Conservation (phyloP, 2,329 filamentous ascomycete species). For the Nigrograna mackinnonii region DNA sequence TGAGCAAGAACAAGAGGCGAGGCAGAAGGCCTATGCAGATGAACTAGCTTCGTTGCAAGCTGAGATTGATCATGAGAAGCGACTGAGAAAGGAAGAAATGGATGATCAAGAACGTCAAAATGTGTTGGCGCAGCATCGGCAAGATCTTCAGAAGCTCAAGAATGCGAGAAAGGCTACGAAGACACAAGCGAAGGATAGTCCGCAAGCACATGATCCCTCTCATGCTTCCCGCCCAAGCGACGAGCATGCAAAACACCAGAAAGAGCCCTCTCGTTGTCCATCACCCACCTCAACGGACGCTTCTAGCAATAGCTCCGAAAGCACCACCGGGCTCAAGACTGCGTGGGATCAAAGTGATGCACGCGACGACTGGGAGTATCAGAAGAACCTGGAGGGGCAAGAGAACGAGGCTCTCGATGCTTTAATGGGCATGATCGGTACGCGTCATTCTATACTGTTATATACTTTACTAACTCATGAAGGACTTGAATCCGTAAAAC, state of each 20-base stretch:
- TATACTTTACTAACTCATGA: conserved; percentile 1
- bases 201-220: neutral
- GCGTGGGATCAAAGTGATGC: conserved; percentile 25
- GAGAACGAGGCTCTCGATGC: conserved; percentile 60
- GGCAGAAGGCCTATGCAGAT: conserved; percentile 49
- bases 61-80: conserved; percentile 56
- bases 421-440: conserved; percentile 71
- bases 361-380: conserved; percentile 62
- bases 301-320: neutral
- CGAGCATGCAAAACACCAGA: neutral
- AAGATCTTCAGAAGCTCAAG: conserved; percentile 5
- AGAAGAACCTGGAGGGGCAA: conserved; percentile 59
- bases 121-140: conserved; percentile 49
- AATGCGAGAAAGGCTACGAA: neutral
- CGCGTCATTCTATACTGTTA: neutral
- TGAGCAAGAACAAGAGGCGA: conserved; percentile 51
- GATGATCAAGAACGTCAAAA: conserved; percentile 52
- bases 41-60: conserved; percentile 57
- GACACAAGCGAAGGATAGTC: neutral
- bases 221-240: too few relatives aligned
- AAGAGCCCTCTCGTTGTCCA: neutral
- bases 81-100: conserved; percentile 45
- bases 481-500: conserved; percentile 68
- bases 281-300: neutral
- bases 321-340: neutral